phyloP scores from a whole-genome alignment of 148 eudicot genomes.

The Rhododendron ovatum region DNA sequence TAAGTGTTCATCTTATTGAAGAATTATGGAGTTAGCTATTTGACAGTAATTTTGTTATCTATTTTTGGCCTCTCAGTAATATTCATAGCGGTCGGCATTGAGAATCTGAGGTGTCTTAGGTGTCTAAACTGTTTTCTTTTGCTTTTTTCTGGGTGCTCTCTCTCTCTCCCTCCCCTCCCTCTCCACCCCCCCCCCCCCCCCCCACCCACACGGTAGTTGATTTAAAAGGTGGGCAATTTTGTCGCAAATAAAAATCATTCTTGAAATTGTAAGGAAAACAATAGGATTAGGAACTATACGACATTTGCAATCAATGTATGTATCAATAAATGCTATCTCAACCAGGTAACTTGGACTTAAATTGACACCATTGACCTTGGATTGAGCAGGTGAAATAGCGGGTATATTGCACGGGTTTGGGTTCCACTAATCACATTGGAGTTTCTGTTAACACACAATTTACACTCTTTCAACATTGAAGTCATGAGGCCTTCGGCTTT shows the following conservation, averaged over 20 bases:
- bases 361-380: neutral
- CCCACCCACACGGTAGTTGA: too few relatives aligned
- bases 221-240: neutral
- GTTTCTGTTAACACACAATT: neutral
- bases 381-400: neutral
- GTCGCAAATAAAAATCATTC: neutral
- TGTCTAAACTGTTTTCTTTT: neutral
- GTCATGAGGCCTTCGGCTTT: constrained; percentile 37
- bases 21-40: neutral
- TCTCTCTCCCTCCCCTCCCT: neutral
- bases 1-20: neutral
- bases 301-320: neutral
- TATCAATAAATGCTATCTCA: neutral
- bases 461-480: neutral
- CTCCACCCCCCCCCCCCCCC: too few relatives aligned
- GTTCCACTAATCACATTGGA: neutral
- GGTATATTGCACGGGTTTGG: neutral
- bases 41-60: neutral
- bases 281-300: neutral
- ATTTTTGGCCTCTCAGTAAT: neutral
- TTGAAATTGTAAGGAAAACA: neutral
- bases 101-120: neutral
- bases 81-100: neutral
- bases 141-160: neutral
- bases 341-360: neutral